These are phyloP conservation scores for Termitomyces sp. DNA, from an alignment of 768 basidiomycete genomes.

Conservation along the genomic window DNA sequence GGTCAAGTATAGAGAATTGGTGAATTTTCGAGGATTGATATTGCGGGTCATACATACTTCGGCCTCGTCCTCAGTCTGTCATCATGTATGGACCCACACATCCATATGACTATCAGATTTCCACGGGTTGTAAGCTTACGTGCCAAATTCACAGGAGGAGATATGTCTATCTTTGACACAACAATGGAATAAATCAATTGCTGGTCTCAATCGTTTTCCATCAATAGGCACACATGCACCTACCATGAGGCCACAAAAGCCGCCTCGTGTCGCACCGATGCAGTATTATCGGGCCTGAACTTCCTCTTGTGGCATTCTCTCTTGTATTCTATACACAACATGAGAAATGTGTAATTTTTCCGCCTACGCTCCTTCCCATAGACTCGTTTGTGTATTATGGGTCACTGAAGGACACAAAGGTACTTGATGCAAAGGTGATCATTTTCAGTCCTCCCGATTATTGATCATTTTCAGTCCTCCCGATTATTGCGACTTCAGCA, in stretches of 20 bases:
- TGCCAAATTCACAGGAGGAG: neutral
- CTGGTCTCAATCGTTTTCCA: neutral
- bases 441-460: neutral
- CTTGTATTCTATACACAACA: slow-evolving; percentile 6
- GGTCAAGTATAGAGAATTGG: no score
- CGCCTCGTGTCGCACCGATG: slow-evolving; percentile 9
- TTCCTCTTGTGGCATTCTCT: slow-evolving; percentile 5
- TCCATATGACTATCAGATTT: neutral
- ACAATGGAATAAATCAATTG: neutral
- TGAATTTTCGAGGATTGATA: no score
- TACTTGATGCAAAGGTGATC: slow-evolving; percentile 8
- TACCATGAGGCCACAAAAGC: slow-evolving; percentile 2
- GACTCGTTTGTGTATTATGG: neutral
- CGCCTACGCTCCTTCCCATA: slow-evolving; percentile 1
- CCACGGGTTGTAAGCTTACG: neutral
- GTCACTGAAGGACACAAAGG: neutral
- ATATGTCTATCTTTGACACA: neutral
- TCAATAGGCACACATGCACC: slow-evolving; percentile 14
- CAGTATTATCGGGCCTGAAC: slow-evolving; percentile 5
- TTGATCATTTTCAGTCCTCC: neutral
- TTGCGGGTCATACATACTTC: neutral
- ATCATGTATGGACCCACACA: neutral
- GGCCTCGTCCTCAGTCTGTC: neutral
- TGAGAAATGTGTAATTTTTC: neutral
- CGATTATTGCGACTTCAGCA: no score